Percentiles rank a stretch among this genome's conserved stretches.
Conservation (phyloP, 106 monocot genomes). For the Iris macrosiphon region DNA sequence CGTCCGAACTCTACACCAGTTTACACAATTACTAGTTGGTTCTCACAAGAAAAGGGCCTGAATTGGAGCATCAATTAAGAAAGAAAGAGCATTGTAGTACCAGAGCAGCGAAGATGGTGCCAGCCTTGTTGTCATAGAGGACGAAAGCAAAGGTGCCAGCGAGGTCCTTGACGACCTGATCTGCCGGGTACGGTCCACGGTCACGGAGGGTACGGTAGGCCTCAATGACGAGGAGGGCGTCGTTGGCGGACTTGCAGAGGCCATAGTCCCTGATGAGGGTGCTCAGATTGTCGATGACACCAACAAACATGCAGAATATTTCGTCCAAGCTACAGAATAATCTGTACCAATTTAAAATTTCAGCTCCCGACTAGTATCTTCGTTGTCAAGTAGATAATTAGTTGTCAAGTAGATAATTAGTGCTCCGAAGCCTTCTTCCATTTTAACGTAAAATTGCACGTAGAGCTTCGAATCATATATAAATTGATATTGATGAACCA, state of each 20-base stretch:
- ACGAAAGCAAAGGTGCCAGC: conserved; percentile 76
- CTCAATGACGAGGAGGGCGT: conserved; percentile 80
- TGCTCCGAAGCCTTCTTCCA: no score
- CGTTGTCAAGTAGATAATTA: no score
- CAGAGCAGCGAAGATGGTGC: conserved; percentile 72
- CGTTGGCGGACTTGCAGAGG: conserved; percentile 53
- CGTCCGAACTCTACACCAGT: conserved; percentile 54
- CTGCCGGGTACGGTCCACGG: conserved; percentile 92
- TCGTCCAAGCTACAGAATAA: conserved; percentile 78
- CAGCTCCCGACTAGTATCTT: no score
- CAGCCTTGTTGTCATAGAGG: conserved; percentile 57
- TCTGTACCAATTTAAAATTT: no score
- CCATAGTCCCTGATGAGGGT: conserved; percentile 81
- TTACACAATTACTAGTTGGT: no score
- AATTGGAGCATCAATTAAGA: neutral
- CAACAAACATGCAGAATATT: conserved; percentile 75
- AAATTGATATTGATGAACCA: no score
- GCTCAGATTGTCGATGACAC: conserved; percentile 72
- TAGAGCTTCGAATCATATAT: no score
- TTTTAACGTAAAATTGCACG: no score
- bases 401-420: no score
- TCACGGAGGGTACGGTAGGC: conserved; percentile 97
- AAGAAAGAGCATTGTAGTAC: conserved; percentile 15
- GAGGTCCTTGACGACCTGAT: conserved; percentile 89
- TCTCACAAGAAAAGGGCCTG: neutral